Conservation (phyloP, 163 green algal species). For the Coccomyxa subellipsoidea region DNA sequence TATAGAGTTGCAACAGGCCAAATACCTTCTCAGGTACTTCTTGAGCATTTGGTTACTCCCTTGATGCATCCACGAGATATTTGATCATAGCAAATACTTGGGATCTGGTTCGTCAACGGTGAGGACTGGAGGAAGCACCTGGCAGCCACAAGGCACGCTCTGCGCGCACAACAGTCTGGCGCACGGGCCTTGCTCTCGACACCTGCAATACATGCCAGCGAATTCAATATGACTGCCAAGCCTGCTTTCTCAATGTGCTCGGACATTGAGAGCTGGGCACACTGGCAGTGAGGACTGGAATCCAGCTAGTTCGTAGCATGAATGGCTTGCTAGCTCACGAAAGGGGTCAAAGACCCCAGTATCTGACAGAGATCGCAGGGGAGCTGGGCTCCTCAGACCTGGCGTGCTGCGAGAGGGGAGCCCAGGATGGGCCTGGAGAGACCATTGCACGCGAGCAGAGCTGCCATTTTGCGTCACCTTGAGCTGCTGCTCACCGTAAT, state of each 20-base stretch:
- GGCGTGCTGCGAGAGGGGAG: background rate
- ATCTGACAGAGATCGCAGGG: background rate
- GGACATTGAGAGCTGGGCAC: no score
- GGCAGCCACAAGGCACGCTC: conserved; percentile 5
- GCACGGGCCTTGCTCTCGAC: background rate
- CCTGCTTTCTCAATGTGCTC: background rate
- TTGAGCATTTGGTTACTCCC: no score
- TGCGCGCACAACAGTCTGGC: background rate
- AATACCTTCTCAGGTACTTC: no score
- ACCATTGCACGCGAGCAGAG: conserved; percentile 4
- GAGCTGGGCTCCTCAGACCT: background rate
- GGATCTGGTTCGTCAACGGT: no score
- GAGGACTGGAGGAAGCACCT: background rate
- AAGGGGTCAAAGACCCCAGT: no score
- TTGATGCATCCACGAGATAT: no score
- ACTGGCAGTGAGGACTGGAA: no score
- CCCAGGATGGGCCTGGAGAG: background rate
- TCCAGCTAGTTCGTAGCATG: no score
- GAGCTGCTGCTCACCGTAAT: background rate
- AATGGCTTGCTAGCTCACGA: no score
- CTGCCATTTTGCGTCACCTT: background rate
- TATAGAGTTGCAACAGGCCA: background rate
- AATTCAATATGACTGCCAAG: background rate
- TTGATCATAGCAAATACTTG: no score
- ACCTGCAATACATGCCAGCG: background rate